These are phyloP conservation scores for Didymosphaeria variabile DNA, from an alignment of 2,329 filamentous ascomycete genomes.

Conservation along the genomic window DNA sequence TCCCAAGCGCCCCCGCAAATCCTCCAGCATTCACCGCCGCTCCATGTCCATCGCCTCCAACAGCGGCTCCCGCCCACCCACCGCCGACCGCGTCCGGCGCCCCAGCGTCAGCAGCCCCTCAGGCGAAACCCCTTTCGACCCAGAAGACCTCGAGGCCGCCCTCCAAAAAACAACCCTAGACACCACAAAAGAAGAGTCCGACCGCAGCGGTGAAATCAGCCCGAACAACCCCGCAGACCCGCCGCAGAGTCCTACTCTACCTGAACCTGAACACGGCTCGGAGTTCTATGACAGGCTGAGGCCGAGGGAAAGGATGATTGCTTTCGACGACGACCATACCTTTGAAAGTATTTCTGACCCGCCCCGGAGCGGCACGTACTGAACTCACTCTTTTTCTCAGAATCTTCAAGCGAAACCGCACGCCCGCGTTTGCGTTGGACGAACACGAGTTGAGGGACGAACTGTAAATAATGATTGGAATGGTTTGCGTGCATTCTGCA, in stretches of 20 bases:
- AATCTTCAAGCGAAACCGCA: not conserved
- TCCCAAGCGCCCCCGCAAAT: slow-evolving; percentile 35
- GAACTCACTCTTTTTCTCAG: not conserved
- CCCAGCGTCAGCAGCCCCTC: slow-evolving; percentile 38
- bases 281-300: slow-evolving; percentile 1
- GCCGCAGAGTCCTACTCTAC: slow-evolving; percentile 26
- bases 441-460: not conserved
- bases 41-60: slow-evolving; percentile 33
- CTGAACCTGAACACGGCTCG: slow-evolving; percentile 16
- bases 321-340: slow-evolving; percentile 8
- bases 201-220: slow-evolving; percentile 32
- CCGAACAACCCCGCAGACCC: slow-evolving; percentile 28
- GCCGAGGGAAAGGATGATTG: slow-evolving; percentile 12
- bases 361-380: slow-evolving; percentile 1
- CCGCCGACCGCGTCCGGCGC: slow-evolving; percentile 37
- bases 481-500: slow-evolving; percentile 7
- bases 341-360: slow-evolving; percentile 3
- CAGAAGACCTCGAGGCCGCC: slow-evolving; percentile 56
- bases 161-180: slow-evolving; percentile 52
- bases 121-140: slow-evolving; percentile 53
- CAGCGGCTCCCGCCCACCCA: slow-evolving; percentile 34
- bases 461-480: not conserved
- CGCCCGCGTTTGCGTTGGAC: not conserved
- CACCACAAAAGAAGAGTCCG: slow-evolving; percentile 40
- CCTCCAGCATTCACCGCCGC: slow-evolving; percentile 36